A percentile compares a stretch with the other conserved stretches of the same genome.
Evolutionary conservation across 2,329 filamentous ascomycete species (phyloP).

Genomic region (Drechslerella dactyloides): DNA sequence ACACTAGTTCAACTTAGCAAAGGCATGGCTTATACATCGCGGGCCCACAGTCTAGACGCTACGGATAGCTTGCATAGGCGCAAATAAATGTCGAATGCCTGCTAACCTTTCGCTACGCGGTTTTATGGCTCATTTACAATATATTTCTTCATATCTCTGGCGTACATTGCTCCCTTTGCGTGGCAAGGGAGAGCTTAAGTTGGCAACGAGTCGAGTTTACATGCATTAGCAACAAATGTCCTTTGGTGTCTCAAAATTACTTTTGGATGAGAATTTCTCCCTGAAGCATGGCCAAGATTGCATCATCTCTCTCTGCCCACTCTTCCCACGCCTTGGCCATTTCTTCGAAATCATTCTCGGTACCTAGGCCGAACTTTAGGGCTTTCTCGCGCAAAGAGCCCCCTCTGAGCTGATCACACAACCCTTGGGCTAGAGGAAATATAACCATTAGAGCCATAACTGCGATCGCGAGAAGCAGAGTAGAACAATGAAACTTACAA

Average conservation of each 20-base stretch:
- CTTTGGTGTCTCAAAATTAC: slow-evolving; percentile 34
- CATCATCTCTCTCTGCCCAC: slow-evolving; percentile 54
- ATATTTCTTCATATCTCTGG: neutral
- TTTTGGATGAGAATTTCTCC: slow-evolving; percentile 55
- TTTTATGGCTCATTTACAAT: neutral
- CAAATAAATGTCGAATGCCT: too few species aligned
- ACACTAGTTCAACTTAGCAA: too few species aligned
- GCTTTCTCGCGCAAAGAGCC: slow-evolving; percentile 53
- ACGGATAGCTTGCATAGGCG: too few species aligned
- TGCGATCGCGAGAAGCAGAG: slow-evolving; percentile 26
- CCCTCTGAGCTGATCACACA: slow-evolving; percentile 52
- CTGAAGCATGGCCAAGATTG: slow-evolving; percentile 54
- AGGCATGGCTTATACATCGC: too few species aligned
- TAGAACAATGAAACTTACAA: slow-evolving; percentile 45
- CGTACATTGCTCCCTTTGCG: neutral
- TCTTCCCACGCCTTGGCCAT: slow-evolving; percentile 55
- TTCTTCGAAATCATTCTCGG: slow-evolving; percentile 54
- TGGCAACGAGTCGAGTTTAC: too few species aligned
- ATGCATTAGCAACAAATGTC: neutral
- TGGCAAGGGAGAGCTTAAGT: too few species aligned
- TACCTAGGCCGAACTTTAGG: slow-evolving; percentile 50
- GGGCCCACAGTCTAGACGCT: too few species aligned
- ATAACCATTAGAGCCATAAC: slow-evolving; percentile 48
- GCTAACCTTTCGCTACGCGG: neutral
- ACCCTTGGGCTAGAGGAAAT: slow-evolving; percentile 52